These are phyloP conservation scores for Coniochaeta hoffmannii DNA, from an alignment of 2,329 filamentous ascomycete species.

Conservation along the genomic window DNA sequence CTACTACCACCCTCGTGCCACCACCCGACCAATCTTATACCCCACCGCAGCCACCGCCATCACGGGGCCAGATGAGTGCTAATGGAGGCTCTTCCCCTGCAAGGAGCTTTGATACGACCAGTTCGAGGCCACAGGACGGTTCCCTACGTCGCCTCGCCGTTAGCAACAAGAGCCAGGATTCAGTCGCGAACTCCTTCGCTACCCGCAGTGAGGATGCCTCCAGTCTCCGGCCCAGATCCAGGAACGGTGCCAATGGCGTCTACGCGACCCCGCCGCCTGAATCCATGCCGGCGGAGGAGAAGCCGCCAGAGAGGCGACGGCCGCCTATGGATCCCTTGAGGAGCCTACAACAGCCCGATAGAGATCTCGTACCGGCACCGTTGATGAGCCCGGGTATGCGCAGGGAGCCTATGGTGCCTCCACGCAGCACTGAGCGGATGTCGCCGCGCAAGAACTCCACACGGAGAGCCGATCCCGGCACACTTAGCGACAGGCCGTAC, in stretches of 20 bases:
- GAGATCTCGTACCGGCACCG: constrained; percentile 50
- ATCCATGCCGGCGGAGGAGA: constrained; percentile 28
- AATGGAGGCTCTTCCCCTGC: constrained; percentile 37
- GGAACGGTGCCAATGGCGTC: constrained; percentile 31
- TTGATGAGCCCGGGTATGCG: constrained; percentile 44
- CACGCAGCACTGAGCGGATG: constrained; percentile 43
- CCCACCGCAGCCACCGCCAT: constrained; percentile 10
- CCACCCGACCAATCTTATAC: neutral
- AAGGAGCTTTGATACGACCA: constrained; percentile 45
- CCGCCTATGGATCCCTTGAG: constrained; percentile 58
- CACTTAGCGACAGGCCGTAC: constrained; percentile 6
- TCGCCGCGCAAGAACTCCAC: constrained; percentile 36
- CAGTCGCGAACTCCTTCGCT: constrained; percentile 40
- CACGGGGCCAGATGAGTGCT: constrained; percentile 19
- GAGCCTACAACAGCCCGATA: constrained; percentile 36
- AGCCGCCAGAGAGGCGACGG: constrained; percentile 55
- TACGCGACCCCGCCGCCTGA: constrained; percentile 16
- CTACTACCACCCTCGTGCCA: constrained; percentile 15
- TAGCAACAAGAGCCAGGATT: constrained; percentile 52
- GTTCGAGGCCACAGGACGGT: constrained; percentile 29
- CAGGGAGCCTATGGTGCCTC: constrained; percentile 37
- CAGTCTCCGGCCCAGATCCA: constrained; percentile 44
- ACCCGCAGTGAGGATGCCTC: constrained; percentile 43
- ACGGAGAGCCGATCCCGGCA: constrained; percentile 13
- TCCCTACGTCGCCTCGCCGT: constrained; percentile 39